Evolutionary conservation across 306 rosid species (phyloP).

Genomic region (Astragalus membranaceus): DNA sequence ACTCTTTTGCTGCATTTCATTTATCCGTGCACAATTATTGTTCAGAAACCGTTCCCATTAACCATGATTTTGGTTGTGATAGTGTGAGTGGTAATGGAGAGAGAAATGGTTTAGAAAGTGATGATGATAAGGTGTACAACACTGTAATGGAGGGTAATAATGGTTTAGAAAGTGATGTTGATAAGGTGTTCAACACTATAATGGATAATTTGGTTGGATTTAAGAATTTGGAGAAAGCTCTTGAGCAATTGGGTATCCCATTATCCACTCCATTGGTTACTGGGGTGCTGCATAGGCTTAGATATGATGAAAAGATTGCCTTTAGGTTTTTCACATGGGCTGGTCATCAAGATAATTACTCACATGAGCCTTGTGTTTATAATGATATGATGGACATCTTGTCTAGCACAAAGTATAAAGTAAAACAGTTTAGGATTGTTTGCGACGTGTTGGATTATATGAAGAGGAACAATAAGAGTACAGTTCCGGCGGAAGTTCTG

Average conservation of each 20-base stretch:
- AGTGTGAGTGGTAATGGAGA: constrained; percentile 14
- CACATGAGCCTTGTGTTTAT: constrained; percentile 57
- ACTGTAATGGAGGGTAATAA: neutral
- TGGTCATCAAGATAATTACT: constrained; percentile 65
- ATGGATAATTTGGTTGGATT: constrained; percentile 49
- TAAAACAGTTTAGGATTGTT: constrained; percentile 78
- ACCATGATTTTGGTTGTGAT: constrained; percentile 17
- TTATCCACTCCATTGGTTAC: constrained; percentile 66
- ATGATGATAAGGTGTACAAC: neutral
- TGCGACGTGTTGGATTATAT: constrained; percentile 77
- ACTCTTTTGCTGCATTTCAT: neutral
- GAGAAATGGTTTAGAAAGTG: constrained; percentile 10
- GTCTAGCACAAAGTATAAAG: constrained; percentile 67
- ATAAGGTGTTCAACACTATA: constrained; percentile 35
- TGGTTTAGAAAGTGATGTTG: constrained; percentile 31
- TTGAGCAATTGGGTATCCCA: constrained; percentile 37
- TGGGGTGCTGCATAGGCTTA: constrained; percentile 52
- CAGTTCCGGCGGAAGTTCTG: constrained; percentile 60
- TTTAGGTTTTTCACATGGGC: constrained; percentile 89
- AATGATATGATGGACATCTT: constrained; percentile 81
- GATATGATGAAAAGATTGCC: constrained; percentile 80
- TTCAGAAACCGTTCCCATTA: constrained; percentile 29
- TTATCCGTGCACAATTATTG: constrained; percentile 32
- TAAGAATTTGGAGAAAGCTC: constrained; percentile 56
- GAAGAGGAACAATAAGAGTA: constrained; percentile 68